Evolutionary conservation across 169 alveolate species (phyloP), one percentile per base, ranked within the genome.

Genomic region (Eimeria acervulina): DNA sequence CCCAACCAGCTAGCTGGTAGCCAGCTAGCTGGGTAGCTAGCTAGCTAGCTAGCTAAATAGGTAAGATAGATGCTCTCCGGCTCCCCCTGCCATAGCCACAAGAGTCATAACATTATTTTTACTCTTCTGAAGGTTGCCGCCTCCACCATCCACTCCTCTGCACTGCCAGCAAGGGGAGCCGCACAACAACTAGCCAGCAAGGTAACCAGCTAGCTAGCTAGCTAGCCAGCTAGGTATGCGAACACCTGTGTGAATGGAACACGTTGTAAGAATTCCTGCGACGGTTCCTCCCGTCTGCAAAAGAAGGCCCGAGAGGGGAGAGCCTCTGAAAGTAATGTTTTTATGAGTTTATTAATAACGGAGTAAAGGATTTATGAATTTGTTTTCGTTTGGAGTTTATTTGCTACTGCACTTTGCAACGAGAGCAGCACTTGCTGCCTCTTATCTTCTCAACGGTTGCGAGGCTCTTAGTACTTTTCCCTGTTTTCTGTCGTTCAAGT

Each of bases 341-440:
- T 12, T 5, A 5, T 47, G 19, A 47, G 55, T 47, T 12, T 47
- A 47, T 5, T 47, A 47, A 47, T 7, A 7, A 47, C 12, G 55
- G 55, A 47, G 19, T 47, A 47, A 47, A 47, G 12, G 19, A 12
- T 47, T 12, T 47, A 47, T 12, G 55, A 47, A 47, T 5, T 23
- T 19, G 15, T 55, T 19, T 13, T 10, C n/a, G 66, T 55, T 55
- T 47, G 55, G 5, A 47, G 5, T 47, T 47, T 47, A 5, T 47
- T 15, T 3, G 61, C 47, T 44, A 76, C 88, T 76, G 88, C 36
- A 76, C 26, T 7, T 44, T 76, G 88, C 88, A 76, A 33, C 88
- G 47, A 19, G 88, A 76, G 61, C 88, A 76, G 88, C 88, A 76
- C 88, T 76, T 76, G 88, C 88, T 76, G 40, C 88, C 61, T 17